phyloP scores from a whole-genome alignment of 1,284 basidiomycete species.

The Tilletia indica region DNA sequence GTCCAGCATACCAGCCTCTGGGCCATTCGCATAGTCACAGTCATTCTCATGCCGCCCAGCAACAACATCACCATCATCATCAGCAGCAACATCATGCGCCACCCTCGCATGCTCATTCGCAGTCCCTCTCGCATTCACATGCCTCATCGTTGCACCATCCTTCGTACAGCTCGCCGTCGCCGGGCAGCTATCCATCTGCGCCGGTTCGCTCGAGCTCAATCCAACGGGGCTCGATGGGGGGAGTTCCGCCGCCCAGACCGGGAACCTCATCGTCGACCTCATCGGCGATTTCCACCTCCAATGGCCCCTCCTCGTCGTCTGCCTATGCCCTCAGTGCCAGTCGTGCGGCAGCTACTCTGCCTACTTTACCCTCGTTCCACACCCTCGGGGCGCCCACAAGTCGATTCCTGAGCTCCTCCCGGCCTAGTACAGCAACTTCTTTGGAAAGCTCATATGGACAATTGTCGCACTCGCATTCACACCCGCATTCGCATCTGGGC shows the following conservation, averaged over 20 bases:
- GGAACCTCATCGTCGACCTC: neutral
- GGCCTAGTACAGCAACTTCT: neutral
- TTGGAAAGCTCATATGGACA: neutral
- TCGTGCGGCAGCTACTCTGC: neutral
- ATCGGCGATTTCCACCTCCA: neutral
- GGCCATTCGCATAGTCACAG: neutral
- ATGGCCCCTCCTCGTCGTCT: neutral
- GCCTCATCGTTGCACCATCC: neutral
- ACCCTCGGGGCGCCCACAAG: neutral
- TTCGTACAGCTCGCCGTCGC: neutral
- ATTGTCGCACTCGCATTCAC: slow-evolving; percentile 6
- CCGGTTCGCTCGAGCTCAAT: slow-evolving; percentile 1
- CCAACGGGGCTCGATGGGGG: neutral
- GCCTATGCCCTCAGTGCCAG: slow-evolving; percentile 10
- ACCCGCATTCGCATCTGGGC: neutral
- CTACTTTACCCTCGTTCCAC: slow-evolving; percentile 7
- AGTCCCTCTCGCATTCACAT: neutral
- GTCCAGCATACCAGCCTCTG: slow-evolving; percentile 4
- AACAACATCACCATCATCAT: neutral
- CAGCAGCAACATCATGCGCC: neutral
- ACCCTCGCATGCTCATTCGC: neutral
- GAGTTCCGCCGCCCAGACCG: neutral
- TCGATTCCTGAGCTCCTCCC: neutral
- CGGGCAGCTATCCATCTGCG: neutral
- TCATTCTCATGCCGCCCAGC: neutral